A percentile compares a stretch with the other conserved stretches of the same genome.
Conservation (phyloP, 148 eudicot genomes). For the Mesembryanthemum crystallinum region DNA sequence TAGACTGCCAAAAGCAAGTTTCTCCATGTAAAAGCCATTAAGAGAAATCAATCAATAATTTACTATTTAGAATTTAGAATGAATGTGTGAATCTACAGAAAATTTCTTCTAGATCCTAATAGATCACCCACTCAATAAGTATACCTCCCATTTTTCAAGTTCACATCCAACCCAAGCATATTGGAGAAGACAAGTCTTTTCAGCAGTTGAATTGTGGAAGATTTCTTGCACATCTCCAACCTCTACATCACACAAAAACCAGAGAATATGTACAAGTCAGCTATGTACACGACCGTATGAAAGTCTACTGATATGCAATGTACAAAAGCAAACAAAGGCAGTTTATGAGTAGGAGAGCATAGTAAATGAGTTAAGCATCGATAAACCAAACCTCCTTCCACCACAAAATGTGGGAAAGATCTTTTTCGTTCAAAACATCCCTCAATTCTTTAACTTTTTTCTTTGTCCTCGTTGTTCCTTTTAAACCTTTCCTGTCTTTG, state of each 20-base stretch:
- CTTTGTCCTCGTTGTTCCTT: slow-evolving; percentile 38
- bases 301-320: slow-evolving; percentile 8
- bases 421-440: slow-evolving; percentile 52
- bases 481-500: slow-evolving; percentile 43
- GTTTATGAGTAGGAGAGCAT: background rate
- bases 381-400: slow-evolving; percentile 83
- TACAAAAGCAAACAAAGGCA: slow-evolving; percentile 4
- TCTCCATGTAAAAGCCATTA: slow-evolving; percentile 9
- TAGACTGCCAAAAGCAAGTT: slow-evolving; percentile 45
- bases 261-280: background rate
- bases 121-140: slow-evolving; percentile 9
- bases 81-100: background rate
- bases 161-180: slow-evolving; percentile 77
- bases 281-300: background rate
- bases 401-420: slow-evolving; percentile 66
- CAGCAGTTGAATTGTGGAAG: slow-evolving; percentile 69
- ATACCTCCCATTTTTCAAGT: slow-evolving; percentile 85
- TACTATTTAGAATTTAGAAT: background rate
- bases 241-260: slow-evolving; percentile 50
- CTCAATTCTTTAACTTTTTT: slow-evolving; percentile 49
- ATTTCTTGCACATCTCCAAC: slow-evolving; percentile 64
- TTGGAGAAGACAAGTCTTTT: slow-evolving; percentile 72
- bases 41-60: background rate
- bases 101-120: background rate
- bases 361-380: slow-evolving; percentile 17